Evolutionary conservation across 2,329 filamentous ascomycete genomes (phyloP), one percentile per base, ranked within the genome.

Genomic region (Neonectria punicea): DNA sequence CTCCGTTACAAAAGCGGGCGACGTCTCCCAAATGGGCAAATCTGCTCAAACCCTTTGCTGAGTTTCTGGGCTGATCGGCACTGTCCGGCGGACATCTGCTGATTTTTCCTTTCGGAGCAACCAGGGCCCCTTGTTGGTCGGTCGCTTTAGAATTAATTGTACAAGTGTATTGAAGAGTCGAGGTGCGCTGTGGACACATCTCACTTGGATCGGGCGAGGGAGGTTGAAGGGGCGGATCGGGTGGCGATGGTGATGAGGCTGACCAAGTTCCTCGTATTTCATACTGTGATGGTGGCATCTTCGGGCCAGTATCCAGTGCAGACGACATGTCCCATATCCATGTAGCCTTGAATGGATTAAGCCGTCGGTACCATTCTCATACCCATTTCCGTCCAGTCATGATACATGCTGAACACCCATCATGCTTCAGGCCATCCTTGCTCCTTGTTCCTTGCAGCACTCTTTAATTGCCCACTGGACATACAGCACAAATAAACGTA

Each of bases 31-130:
- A 22, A 22, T 4, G 22, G 22, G 22, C 22, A 22, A 22, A 22
- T 22, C 22, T 22, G 22, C 22, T 22, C 22, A 22, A 22, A 22
- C 22, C 22, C 22, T 4, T 22, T 22, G 25, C 25, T 4, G 25
- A 25, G 25, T 25, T 25, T 64, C 61, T 64, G 61, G 61, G 61
- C 61, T 60, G 61, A 64, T 64, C 61, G 61, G 61, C 56, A 51
- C 13, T 25, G 46, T 16, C 56, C 61, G 61, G 30, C 22, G 32
- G 20, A 5, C 46, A 63, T 63, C 60, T 58, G 60, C 60, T 63
- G 60, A 63, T 63, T 63, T 44, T 11, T 22, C 9, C 39, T 41
- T 36, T 49, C 46, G 56, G 46, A 44, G 22, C 20, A 30, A 16
- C 36, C 47, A 25, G 46, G 56, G 8, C 49, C 49, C 49, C 49